Conservation (phyloP, 1,139 yeast genomes). For the Blastobotrys apis region DNA sequence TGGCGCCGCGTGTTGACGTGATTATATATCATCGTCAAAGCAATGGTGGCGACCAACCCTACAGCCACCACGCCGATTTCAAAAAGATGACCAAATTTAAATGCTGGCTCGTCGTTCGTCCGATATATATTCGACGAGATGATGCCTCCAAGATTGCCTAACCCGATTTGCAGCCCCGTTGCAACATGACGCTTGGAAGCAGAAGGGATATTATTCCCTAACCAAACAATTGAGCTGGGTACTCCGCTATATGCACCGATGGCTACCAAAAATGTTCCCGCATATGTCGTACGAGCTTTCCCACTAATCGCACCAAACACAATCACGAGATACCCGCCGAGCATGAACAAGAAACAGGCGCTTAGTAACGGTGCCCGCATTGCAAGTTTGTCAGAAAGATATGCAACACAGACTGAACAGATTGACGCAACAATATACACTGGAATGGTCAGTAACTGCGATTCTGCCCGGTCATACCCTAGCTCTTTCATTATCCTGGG, state of each 20-base stretch:
- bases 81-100: constrained; percentile 33
- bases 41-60: constrained; percentile 16
- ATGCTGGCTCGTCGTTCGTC: constrained; percentile 34
- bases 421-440: constrained; percentile 37
- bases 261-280: constrained; percentile 37
- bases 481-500: constrained; percentile 34
- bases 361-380: constrained; percentile 37
- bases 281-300: constrained; percentile 26
- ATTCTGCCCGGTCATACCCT: constrained; percentile 29
- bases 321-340: constrained; percentile 33
- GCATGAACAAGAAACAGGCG: constrained; percentile 29
- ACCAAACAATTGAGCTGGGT: constrained; percentile 41
- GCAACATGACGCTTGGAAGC: constrained; percentile 40
- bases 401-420: constrained; percentile 33
- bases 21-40: neutral
- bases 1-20: constrained; percentile 2
- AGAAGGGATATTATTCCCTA: constrained; percentile 38
- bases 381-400: constrained; percentile 33
- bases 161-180: constrained; percentile 41
- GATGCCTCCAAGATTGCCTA: constrained; percentile 42
- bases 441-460: constrained; percentile 36
- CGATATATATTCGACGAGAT: constrained; percentile 39
- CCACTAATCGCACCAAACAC: constrained; percentile 11
- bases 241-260: constrained; percentile 38
- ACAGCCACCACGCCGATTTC: constrained; percentile 21